phyloP scores from a whole-genome alignment of 108 stramenopile species.

The Epithemia pelagica region DNA sequence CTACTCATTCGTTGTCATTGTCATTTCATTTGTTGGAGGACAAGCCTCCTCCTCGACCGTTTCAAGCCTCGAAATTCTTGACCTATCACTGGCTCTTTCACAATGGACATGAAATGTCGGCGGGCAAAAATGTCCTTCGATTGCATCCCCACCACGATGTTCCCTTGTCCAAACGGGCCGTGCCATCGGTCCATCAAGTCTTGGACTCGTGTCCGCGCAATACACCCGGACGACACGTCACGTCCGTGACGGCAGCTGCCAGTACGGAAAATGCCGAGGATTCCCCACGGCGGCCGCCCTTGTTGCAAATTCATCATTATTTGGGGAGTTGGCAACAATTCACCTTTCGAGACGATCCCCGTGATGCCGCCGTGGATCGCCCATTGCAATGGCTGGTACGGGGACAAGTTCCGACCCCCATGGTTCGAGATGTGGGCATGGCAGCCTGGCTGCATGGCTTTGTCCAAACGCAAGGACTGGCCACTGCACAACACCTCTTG shows the following conservation, averaged over 20 bases:
- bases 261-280: neutral
- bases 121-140: neutral
- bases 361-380: conserved; percentile 5
- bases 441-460: neutral
- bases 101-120: conserved; percentile 9
- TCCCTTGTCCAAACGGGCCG: neutral
- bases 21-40: neutral
- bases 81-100: conserved; percentile 16
- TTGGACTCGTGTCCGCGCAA: conserved; percentile 2
- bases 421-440: neutral
- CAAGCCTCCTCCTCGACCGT: neutral
- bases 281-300: neutral
- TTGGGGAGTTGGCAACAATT: conserved; percentile 7
- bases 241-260: too few relatives aligned
- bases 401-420: neutral
- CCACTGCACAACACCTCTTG: neutral
- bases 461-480: neutral
- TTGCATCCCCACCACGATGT: neutral
- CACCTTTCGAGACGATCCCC: conserved; percentile 12
- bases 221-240: neutral
- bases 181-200: conserved; percentile 17
- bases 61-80: conserved; percentile 9
- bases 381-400: neutral
- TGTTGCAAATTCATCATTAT: conserved; percentile 22
- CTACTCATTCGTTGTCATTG: neutral